Evolutionary conservation across 176 grass and related monocot genomes (phyloP), one percentile per base, ranked within the genome.

Genomic region (Lolium rigidum): DNA sequence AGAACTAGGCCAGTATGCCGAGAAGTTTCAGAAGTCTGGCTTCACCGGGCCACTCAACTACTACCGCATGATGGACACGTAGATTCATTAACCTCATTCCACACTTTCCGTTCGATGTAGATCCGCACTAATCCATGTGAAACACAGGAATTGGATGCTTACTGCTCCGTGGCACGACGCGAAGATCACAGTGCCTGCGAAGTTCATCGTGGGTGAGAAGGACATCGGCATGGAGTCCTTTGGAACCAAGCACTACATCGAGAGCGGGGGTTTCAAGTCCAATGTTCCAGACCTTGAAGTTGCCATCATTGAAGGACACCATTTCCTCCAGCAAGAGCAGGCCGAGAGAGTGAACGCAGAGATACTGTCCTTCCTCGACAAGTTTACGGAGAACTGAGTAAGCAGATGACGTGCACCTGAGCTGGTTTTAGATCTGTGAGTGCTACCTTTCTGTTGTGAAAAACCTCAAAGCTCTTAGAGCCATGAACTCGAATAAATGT

Each of bases 71-170:
- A 35, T 35, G 6, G 90, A 87, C 65, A 87, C 10, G 90, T 93
- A 89, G 87, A 37, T 25, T 46, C 72, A 24, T 16, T 14, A 18
- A 2, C 18, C 13, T 28, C 5, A 43, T 7, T 65, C 11, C 5
- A 16, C 7, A 4, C 2, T 46, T 47, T 85, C 14, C 43, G 12
- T 77, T 69, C 18, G 7, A 11, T 73, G 48, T 56, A 74, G 39
- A 22, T 84, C 12, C 55, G 44, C 28, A 21, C 15, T 25, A 73
- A 73, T 89, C 59, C 62, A 72, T 44, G 9, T 59, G 43, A 48
- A 46, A 24, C 48, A 77, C 81, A 93, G 91, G 77, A 95, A 89
- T 9, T 93, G 88, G 86, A 88, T 4, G 25, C 86, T 95, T 20
- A 87, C 55, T 26, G 86, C 88, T 21, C 88, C 90, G 20, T 91